These are phyloP conservation scores for Barbarea vulgaris DNA, from an alignment of 345 rosid species.

Conservation along the genomic window DNA sequence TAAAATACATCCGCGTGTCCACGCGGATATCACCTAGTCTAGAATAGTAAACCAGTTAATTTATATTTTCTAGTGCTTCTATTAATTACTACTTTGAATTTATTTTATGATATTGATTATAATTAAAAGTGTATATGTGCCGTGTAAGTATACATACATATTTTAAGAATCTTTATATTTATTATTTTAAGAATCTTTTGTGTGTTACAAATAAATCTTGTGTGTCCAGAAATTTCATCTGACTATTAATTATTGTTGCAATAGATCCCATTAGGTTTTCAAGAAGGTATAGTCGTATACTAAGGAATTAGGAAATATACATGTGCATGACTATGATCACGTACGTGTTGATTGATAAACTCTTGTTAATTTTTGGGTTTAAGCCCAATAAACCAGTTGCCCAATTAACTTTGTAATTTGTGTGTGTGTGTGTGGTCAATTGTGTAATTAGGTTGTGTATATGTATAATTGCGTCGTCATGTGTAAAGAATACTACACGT, in stretches of 20 bases:
- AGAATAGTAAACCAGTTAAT: not conserved
- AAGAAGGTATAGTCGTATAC: not conserved
- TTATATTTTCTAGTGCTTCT: no score
- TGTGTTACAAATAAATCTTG: not conserved
- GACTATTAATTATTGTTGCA: not conserved
- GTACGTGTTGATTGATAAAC: not conserved
- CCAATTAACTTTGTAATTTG: not conserved
- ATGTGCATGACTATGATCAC: not conserved
- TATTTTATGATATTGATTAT: not conserved
- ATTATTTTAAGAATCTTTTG: not conserved
- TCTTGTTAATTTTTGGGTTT: not conserved
- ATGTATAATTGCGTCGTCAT: not conserved
- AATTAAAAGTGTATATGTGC: not conserved
- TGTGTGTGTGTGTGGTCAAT: no score
- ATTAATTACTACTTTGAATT: no score
- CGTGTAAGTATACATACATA: not conserved
- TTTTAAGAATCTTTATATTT: no score
- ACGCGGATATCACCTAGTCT: no score
- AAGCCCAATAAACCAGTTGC: not conserved
- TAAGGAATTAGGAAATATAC: no score
- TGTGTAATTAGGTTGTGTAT: no score
- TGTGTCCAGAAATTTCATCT: not conserved
- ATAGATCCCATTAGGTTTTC: not conserved
- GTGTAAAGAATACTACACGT: not conserved
- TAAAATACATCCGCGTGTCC: no score